Percentiles rank a stretch among this genome's conserved stretches.
Evolutionary conservation across 2,329 filamentous ascomycete species (phyloP).

Genomic region (Teratosphaeria pseudoeucalypti): DNA sequence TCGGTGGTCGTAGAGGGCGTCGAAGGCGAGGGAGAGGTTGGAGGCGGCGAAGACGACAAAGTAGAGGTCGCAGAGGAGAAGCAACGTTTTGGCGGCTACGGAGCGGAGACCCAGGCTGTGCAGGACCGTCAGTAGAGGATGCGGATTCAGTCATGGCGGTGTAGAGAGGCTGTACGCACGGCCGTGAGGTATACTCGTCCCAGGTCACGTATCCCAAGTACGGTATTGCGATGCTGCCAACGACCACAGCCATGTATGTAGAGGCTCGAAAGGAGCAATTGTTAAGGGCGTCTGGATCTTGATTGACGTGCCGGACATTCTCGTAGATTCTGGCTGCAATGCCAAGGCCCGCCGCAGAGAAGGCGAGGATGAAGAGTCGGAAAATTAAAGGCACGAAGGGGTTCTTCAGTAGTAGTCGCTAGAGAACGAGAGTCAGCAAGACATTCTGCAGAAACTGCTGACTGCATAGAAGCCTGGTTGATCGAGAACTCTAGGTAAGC

Average conservation of each 20-base stretch:
- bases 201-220: constrained; percentile 91
- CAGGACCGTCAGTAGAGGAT: neutral
- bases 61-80: constrained; percentile 84
- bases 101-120: constrained; percentile 63
- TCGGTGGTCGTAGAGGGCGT: constrained; percentile 57
- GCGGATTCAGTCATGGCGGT: neutral
- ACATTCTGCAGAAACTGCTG: neutral
- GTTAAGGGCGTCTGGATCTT: constrained; percentile 17
- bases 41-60: constrained; percentile 97
- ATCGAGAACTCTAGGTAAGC: neutral
- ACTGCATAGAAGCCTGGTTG: neutral
- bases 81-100: constrained; percentile 72
- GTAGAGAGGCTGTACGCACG: constrained; percentile 29
- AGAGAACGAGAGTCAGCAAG: neutral
- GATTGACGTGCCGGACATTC: constrained; percentile 28
- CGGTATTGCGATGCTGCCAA: constrained; percentile 78
- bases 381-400: constrained; percentile 78
- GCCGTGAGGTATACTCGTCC: constrained; percentile 93
- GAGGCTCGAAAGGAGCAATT: constrained; percentile 45
- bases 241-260: constrained; percentile 76
- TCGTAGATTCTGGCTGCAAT: constrained; percentile 66
- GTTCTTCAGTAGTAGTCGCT: constrained; percentile 60
- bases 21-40: constrained; percentile 82
- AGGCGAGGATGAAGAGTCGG: constrained; percentile 70
- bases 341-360: constrained; percentile 71